Base-by-base conservation (phyloP, 106 monocot genomes). In the Alisma plantagoaquatica region DNA sequence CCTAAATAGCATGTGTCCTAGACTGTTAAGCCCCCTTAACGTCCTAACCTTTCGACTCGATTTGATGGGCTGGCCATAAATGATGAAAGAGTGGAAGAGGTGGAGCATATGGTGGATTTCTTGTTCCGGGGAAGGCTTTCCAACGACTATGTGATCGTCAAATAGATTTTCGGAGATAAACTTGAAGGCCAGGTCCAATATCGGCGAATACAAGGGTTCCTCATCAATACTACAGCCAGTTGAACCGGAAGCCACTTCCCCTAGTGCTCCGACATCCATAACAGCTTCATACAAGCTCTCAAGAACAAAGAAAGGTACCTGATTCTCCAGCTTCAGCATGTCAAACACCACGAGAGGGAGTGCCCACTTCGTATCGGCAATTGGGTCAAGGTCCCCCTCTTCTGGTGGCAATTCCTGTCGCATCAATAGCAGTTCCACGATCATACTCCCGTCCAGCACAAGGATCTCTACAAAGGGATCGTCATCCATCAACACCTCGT, bases 311-410 rank as follows among this genome's bases (percentile, higher is more conserved):
- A 70, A 70, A 6, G 69, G 69, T 3, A 61, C 46, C 26, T 70
- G 69, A 23, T 61, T 70, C 56, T 71, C 70, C 8, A 71, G 70
- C 28, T 38, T 48, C 4, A 71, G 28, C 27, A 71, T 22, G 42
- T 71, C 70, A 30, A 41, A 56, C 35, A 27, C 12, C 18, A 49
- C 15, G 3, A 27, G 21, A 41, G 18, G 11, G 23, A 46, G 33
- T 0, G 20, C 22, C 21, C 45, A 46, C 32, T 28, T 3, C 6
- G 10, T 32, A 21, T 38, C 6, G 27, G 10, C 29, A 16, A 10
- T 42, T 14, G 1, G n/a, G 17, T 32, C 4, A 11, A 23, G 17
- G 18, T 38, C 43, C 23, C 31, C 41, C 23, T 32, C 35, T 15
- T 38, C 56, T 4, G 23, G 16, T 9, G 33, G 10, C 56, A 35